Evolutionary conservation across 306 rosid species (phyloP), one percentile per base, ranked within the genome.

Genomic region (Casuarina glauca): DNA sequence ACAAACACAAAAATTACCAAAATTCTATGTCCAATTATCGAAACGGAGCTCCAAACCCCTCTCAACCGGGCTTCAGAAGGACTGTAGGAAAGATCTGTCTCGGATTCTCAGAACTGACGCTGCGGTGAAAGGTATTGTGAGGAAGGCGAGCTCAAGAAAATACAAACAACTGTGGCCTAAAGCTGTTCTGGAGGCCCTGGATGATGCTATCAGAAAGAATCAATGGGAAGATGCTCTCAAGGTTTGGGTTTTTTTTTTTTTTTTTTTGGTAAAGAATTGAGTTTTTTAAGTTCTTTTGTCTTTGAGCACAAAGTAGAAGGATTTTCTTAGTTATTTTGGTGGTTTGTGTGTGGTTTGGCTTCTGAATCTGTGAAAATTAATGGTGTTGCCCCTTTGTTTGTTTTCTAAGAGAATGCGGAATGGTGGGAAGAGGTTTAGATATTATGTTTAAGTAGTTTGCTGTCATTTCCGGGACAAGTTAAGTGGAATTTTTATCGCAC

Each of bases 21-120:
- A 80, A 75, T 80, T 68, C 41, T 57, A 45, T 11, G 76, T 87
- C 19, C 81, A 71, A 16, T 70, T 81, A 16, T 82, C 86, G 44
- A 90, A 86, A 64, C 87, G 91, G 74, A 58, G 82, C 81, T 61
- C 91, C 3, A 73, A 74, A 38, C 73, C 82, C 1, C 63, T 62
- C 3, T 49, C 85, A n/a, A 50, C 36, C 46, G 93, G 88, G 6
- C 82, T 89, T 51, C 89, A 80, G 86, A 89, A 79, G 81, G 87
- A 89, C 54, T 48, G 86, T 1, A 83, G 78, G 50, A 93, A 94
- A 84, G 91, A 88, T 10, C 77, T 94, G 9, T 94, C 97, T 16
- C 90, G 91, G 76, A 87, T 94, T 82, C 91, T 94, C 60, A 80
- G 97, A 76, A 94, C 90, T 1, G 98, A 94, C 73, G 91, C 97